A percentile compares a stretch with the other conserved stretches of the same genome.
Evolutionary conservation across 768 basidiomycete genomes (phyloP).

Genomic region (Trametes cinnabarina): DNA sequence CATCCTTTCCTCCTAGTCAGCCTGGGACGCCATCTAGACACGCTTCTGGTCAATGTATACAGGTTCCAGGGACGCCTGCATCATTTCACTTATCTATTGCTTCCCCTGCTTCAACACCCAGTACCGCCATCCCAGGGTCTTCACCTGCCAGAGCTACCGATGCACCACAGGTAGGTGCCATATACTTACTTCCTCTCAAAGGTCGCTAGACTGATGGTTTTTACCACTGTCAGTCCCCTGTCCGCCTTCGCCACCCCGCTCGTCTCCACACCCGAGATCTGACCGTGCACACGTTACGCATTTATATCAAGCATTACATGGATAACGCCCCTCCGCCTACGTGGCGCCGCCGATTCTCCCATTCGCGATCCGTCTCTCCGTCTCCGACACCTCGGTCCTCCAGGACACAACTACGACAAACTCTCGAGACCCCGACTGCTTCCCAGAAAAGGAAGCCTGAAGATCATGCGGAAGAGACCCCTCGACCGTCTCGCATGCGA

Average conservation of each 20-base stretch:
- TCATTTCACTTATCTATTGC: conserved; percentile 2
- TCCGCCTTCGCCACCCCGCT: conserved; percentile 70
- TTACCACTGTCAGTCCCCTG: conserved; percentile 28
- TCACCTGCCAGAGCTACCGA: background rate
- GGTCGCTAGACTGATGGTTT: background rate
- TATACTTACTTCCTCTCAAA: too few relatives aligned
- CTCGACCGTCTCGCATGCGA: conserved; percentile 29
- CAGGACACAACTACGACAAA: background rate
- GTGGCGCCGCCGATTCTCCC: background rate
- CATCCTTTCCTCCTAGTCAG: background rate
- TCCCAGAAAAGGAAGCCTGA: background rate
- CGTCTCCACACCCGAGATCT: conserved; percentile 65
- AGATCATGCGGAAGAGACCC: conserved; percentile 9
- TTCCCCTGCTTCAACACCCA: conserved; percentile 6
- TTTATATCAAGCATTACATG: conserved; percentile 81
- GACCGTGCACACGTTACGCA: conserved; percentile 66
- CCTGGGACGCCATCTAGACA: conserved; percentile 9
- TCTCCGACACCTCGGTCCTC: conserved; percentile 8
- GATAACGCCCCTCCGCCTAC: conserved; percentile 44
- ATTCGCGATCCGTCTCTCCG: conserved; percentile 15
- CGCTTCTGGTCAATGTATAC: background rate
- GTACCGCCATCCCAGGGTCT: background rate
- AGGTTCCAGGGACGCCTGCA: conserved; percentile 5
- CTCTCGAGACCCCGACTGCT: conserved; percentile 1
- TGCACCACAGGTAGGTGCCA: conserved; percentile 12